Percentiles rank a stretch among this genome's conserved stretches.
These are phyloP conservation scores for Pseudogymnoascus sp. DNA, from an alignment of 2,329 filamentous ascomycete genomes.

Conservation along the genomic window DNA sequence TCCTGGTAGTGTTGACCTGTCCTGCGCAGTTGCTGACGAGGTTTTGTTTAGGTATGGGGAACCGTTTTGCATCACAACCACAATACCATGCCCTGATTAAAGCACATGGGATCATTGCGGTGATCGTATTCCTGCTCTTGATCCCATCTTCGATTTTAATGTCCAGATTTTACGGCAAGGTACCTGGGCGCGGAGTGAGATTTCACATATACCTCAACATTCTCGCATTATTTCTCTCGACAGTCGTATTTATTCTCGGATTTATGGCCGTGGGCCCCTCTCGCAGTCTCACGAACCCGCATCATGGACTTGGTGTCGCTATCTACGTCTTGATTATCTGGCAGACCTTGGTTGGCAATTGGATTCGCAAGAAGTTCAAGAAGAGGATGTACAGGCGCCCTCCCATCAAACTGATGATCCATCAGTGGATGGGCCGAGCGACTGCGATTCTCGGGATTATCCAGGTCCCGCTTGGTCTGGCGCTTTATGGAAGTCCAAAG, in stretches of 20 bases:
- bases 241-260: constrained; percentile 66
- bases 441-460: constrained; percentile 75
- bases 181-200: constrained; percentile 54
- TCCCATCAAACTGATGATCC: constrained; percentile 41
- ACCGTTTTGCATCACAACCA: constrained; percentile 61
- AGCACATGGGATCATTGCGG: constrained; percentile 66
- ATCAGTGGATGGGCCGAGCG: constrained; percentile 78
- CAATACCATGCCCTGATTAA: constrained; percentile 66
- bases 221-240: constrained; percentile 58
- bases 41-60: constrained; percentile 61
- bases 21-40: background rate
- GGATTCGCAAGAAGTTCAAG: constrained; percentile 39
- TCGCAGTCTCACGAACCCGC: constrained; percentile 69
- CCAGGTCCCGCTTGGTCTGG: constrained; percentile 82
- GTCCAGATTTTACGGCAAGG: constrained; percentile 61
- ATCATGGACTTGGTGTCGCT: constrained; percentile 76
- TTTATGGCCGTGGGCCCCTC: constrained; percentile 71
- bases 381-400: constrained; percentile 40
- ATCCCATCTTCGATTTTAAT: constrained; percentile 68
- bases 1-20: background rate
- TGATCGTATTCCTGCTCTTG: constrained; percentile 66
- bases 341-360: constrained; percentile 62
- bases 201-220: constrained; percentile 71
- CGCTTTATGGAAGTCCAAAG: constrained; percentile 84
- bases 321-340: constrained; percentile 67